Conservation (phyloP, 2,329 filamentous ascomycete genomes). For the Knoxdaviesia proteae region DNA sequence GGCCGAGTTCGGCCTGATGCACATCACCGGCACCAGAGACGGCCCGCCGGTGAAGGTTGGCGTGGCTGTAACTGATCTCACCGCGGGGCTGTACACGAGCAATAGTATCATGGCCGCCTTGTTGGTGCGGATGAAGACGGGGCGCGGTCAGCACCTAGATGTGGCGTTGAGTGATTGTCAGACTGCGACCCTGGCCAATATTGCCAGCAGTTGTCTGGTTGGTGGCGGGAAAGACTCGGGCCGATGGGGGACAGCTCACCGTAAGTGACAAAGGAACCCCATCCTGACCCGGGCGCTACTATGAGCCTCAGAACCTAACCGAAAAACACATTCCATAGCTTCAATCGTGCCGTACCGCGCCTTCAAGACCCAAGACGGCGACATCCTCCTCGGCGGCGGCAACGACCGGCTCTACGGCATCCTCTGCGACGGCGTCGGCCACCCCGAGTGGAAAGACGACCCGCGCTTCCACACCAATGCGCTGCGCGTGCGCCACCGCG, state of each 20-base stretch:
- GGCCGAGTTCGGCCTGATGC: constrained; percentile 94
- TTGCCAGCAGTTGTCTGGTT: constrained; percentile 78
- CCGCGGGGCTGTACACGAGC: constrained; percentile 83
- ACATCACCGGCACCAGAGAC: constrained; percentile 79
- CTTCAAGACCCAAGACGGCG: constrained; percentile 54
- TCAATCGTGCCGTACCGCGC: constrained; percentile 91
- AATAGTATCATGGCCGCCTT: constrained; percentile 92
- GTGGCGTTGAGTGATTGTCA: constrained; percentile 84
- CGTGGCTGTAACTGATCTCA: constrained; percentile 89
- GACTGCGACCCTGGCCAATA: constrained; percentile 83
- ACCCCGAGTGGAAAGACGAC: constrained; percentile 38
- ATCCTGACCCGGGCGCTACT: background rate
- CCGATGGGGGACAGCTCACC: constrained; percentile 91
- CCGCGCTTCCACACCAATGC: constrained; percentile 39
- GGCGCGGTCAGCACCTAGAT: constrained; percentile 80
- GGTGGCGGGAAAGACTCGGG: constrained; percentile 74
- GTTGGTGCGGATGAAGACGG: constrained; percentile 51
- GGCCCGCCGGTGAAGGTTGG: constrained; percentile 92
- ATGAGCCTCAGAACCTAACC: background rate
- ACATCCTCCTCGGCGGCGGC: constrained; percentile 49
- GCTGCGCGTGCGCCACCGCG: constrained; percentile 47
- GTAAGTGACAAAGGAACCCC: constrained; percentile 21
- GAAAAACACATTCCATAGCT: constrained; percentile 25
- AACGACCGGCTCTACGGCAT: constrained; percentile 50
- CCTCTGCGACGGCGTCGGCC: constrained; percentile 37